Base-by-base conservation (phyloP, 2,329 filamentous ascomycete species). In the Fusarium sp. region DNA sequence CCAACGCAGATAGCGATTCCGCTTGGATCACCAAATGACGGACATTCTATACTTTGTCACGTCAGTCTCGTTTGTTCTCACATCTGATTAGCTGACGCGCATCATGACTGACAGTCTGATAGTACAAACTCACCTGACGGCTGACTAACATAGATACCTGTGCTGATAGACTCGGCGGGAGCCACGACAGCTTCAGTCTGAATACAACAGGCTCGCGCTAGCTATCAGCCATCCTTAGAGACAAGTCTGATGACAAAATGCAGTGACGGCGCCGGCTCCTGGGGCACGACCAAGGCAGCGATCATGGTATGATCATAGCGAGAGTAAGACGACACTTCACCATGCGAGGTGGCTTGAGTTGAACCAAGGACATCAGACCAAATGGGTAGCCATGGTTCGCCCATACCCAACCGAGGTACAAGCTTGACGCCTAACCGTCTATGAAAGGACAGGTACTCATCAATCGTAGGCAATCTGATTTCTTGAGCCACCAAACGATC, bases 381-480 rank as follows among this genome's bases (percentile, higher is more conserved):
- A 13, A 15, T 15, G 20, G 32, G 14, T 11, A 38, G 28, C 20
- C 24, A 32, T 42, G 38, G 44, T 60, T 56, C 63, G 32, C 58
- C 51, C 26, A 26, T 13, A 39, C 12, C 13, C 15, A 51, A 30
- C 10, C 39, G 54, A 65, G 45, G 62, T 74, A 74, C 62, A 61
- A 59, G 24, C 28, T 34, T 24, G 39, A 28, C 20, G 51, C 22
- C 47, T 44, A 48, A 47, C 41, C 44, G 48, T 44, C 15, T 18
- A 47, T 26, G 51, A 61, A 45, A 34, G 47, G 42, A 38, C 61
- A 68, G 22, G 44, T 39, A 58, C 70, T 73, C 38, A 61, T 57
- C 41, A 41, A 26, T 48, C 28, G n/a, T 15, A 68, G 62, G 26
- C 32, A 55, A 57, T 42, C 50, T 30, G 30, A 36, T 38, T 34